A percentile compares a stretch with the other conserved stretches of the same genome.
These are phyloP conservation scores for Orbilia blumenaviensis DNA, from an alignment of 2,329 filamentous ascomycete genomes.

Conservation along the genomic window DNA sequence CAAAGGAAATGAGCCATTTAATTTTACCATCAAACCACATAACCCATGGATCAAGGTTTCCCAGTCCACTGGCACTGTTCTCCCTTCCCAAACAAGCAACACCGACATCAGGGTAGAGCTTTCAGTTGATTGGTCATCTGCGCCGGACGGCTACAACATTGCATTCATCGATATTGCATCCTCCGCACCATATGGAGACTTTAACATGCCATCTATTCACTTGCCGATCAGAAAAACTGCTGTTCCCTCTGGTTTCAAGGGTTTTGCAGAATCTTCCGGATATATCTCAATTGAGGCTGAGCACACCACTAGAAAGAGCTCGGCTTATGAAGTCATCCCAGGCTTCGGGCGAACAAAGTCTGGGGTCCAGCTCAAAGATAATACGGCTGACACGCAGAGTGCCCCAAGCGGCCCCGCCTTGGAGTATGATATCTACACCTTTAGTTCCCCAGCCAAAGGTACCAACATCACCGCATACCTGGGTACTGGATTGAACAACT, in stretches of 20 bases:
- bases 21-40: constrained; percentile 66
- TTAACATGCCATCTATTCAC: constrained; percentile 63
- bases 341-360: constrained; percentile 68
- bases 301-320: constrained; percentile 64
- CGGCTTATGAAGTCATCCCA: constrained; percentile 60
- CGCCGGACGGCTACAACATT: constrained; percentile 61
- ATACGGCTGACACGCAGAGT: constrained; percentile 65
- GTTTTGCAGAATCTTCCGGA: constrained; percentile 72
- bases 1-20: constrained; percentile 67
- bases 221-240: constrained; percentile 67
- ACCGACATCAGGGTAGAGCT: constrained; percentile 67
- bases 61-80: constrained; percentile 65
- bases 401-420: constrained; percentile 66
- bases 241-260: constrained; percentile 67
- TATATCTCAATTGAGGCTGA: constrained; percentile 68
- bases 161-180: constrained; percentile 59
- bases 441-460: constrained; percentile 64
- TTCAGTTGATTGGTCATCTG: constrained; percentile 68
- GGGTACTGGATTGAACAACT: constrained; percentile 65
- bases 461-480: constrained; percentile 66
- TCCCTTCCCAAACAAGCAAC: constrained; percentile 61
- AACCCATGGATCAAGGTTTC: constrained; percentile 67
- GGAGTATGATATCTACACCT: constrained; percentile 71
- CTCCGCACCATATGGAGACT: constrained; percentile 59
- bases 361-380: constrained; percentile 69